Base-by-base conservation (phyloP, 1,284 basidiomycete genomes). In the Marasmius sp. region DNA sequence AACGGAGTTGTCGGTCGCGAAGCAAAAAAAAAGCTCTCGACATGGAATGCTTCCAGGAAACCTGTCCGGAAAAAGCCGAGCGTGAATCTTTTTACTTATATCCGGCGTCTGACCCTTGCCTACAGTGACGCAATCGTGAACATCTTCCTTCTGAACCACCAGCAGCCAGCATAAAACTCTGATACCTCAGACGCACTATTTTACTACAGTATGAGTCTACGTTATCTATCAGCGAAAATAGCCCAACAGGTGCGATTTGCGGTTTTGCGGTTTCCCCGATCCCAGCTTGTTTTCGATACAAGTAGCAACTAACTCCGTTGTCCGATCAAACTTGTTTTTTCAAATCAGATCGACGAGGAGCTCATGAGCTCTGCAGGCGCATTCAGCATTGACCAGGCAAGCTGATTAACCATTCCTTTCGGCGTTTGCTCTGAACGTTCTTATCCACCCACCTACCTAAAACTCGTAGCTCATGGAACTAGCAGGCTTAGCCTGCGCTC, bases 401-500 rank as follows among this genome's bases (percentile, higher is more conserved):
- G 33, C 3, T 57, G 27, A 27, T 27, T 27, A 27, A 27, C 34
- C 14, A 22, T 36, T 20, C 14, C 6, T 47, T n/a, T 10, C 45
- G n/a, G 20, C 20, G 18, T 27, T n/a, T 20, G 56, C 53, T 9
- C 36, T 20, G 63, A 18, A 8, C 41, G 47, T 49, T 33, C n/a
- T 12, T 27, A 49, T 47, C 43, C 33, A 61, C 57, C 14, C 36
- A 20, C 16, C 50, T 11, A n/a, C n/a, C n/a, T 50, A 27, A 57
- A 22, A 6, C 64, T 96, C 20, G 92, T 79, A 97, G 93, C 80
- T 99, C 34, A 99, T 99, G 96, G 97, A 99, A 72, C 85, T 99
- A 2, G 97, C 97, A n/a, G 97, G 97, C 0, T 80, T 98, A 14
- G 91, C 97, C 0, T 98, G 97, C 70, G 97, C 97, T 0, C 94